Evolutionary conservation across 2,329 filamentous ascomycete species (phyloP), one percentile per base, ranked within the genome.

Genomic region (Nigrospora oryzae): DNA sequence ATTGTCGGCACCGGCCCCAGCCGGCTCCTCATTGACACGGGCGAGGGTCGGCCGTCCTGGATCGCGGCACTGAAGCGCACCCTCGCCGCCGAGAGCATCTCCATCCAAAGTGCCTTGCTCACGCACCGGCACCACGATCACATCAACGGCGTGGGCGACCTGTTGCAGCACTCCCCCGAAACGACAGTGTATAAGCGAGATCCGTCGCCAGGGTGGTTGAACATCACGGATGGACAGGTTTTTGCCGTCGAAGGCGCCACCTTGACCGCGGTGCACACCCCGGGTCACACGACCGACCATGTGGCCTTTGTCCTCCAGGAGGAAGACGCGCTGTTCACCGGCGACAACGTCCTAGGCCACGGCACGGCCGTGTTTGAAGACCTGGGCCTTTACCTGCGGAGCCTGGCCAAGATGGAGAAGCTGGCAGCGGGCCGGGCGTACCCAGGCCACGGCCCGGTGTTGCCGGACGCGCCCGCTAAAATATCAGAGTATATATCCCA

Each of bases 61-160:
- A 73, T 80, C 36, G 63, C 73, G 0, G 75, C 78, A 0, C 66
- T 98, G 33, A 75, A 77, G 51, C 66, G 71, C 4, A 78, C 83
- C 0, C 73, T 97, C 3, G 63, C 70, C 7, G 66, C 79, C 19
- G 86, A 95, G 60, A 74, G 81, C 19, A 84, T 84, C 16, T 76
- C 71, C 0, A 70, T 97, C 19, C 71, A 79, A n/a, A 69, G 73
- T 15, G 81, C 83, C 0, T 71, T 98, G 17, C 71, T 98, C 40
- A 94, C 90, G 0, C 93, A 98, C 63, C 95, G 90, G 89, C 93
- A 98, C 60, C 77, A 70, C 36, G 93, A 98, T 59, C 93, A 98
- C 59, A 75, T 83, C 7, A 79, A 82, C 19, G 93, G 93, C 8
- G 76, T 96, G 19, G 61, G 67, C 3, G 81, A 94, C 55, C 69